Base-by-base conservation (phyloP, 2,329 filamentous ascomycete species). In the Aspergillus fumigatiaffinis region DNA sequence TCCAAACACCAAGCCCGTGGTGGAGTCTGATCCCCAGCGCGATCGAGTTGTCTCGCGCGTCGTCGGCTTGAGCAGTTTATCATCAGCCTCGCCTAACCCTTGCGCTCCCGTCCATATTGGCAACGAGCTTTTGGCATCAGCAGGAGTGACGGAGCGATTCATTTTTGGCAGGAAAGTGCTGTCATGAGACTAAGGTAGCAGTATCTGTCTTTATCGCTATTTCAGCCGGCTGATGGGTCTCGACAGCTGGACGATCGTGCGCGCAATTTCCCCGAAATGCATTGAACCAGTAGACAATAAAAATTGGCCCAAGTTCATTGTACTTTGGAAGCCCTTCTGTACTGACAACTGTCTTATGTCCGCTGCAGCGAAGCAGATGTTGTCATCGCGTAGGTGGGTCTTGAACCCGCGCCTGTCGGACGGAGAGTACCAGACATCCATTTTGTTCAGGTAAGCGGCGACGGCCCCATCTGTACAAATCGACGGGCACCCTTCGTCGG, bases 1-100 rank as follows among this genome's bases (percentile, higher is more conserved):
- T 4, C 64, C 62, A 12, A 59, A 52, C 3, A 59, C 65, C 23
- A 67, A 47, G 1, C 59, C 60, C 38, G 62, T 63, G 6, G 71
- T 69, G 1, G 71, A 73, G 6, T 70, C 68, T 20, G 73, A 73
- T 4, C 68, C 69, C 68, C 68, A 73, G 3, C 66, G 66, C 21
- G 71, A 69, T 46, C 66, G 62, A 21, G 64, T 70, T 14, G 71
- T 68, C 44, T 73, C 71, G n/a, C 62, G 63, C 1, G 69, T 71
- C 1, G 59, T 54, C 1, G 72, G 72, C 29, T 64, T 63, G 48
- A 74, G 58, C 12, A 74, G 56, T 8, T 66, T 65, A 60, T 70
- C 63, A 41, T 72, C 67, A 6, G 53, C 63, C 32, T 71, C 66
- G 10, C 73, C 69, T 53, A 68, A 71, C n/a, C 70, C 68, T 51